phyloP scores from a whole-genome alignment of 306 rosid species.

The Ochetophila trinervis region DNA sequence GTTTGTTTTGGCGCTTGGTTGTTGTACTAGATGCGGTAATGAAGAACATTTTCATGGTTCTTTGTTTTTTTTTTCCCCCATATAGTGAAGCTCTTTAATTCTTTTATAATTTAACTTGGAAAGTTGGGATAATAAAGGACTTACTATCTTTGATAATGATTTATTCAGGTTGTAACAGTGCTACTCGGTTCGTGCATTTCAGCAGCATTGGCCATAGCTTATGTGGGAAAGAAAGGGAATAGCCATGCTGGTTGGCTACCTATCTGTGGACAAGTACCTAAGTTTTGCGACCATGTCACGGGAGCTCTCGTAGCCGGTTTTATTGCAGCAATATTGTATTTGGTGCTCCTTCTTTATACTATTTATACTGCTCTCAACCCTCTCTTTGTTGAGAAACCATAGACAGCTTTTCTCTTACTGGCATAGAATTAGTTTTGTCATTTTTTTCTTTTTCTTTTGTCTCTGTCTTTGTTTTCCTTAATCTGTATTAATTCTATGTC shows the following conservation, averaged over 20 bases:
- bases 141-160: neutral
- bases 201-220: conserved; percentile 46
- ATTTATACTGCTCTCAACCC: conserved; percentile 19
- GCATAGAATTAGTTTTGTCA: too few relatives aligned
- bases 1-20: neutral
- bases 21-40: conserved; percentile 8
- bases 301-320: conserved; percentile 36
- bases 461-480: neutral
- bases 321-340: conserved; percentile 34
- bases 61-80: neutral
- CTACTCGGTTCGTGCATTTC: conserved; percentile 47
- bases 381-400: conserved; percentile 8
- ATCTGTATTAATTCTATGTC: too few relatives aligned
- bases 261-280: conserved; percentile 55
- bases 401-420: too few relatives aligned
- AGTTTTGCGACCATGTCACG: conserved; percentile 43
- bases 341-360: conserved; percentile 24
- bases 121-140: too few relatives aligned
- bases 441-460: neutral
- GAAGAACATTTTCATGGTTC: neutral
- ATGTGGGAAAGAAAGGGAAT: conserved; percentile 60
- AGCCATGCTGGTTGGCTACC: conserved; percentile 56
- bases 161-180: conserved; percentile 33
- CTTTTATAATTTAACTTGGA: neutral
- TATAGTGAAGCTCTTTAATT: neutral